phyloP scores from a whole-genome alignment of 257 asterid species.

The Solanum microdontum region DNA sequence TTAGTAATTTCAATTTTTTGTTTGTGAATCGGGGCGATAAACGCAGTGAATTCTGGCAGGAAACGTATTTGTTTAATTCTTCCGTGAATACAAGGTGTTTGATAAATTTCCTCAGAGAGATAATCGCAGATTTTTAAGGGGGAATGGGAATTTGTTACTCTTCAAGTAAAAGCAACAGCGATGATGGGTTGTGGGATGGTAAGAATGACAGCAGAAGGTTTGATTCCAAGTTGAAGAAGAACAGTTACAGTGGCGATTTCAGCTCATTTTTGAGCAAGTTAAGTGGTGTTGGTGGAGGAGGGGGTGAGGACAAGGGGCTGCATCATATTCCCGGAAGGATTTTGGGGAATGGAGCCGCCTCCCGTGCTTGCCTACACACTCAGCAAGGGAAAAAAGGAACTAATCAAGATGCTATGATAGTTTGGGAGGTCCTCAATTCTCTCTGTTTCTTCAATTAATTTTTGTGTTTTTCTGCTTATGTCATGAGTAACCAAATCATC shows the following conservation, averaged over 20 bases:
- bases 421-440: conserved; percentile 76
- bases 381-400: conserved; percentile 98
- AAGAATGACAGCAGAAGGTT: conserved; percentile 16
- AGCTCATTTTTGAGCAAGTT: conserved; percentile 52
- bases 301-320: conserved; percentile 73
- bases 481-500: background rate
- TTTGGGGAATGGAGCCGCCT: conserved; percentile 55
- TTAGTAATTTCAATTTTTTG: background rate
- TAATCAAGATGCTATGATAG: conserved; percentile 93
- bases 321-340: conserved; percentile 77
- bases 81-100: background rate
- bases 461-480: background rate
- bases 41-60: background rate
- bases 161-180: conserved; percentile 28
- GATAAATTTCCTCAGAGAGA: background rate
- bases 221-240: conserved; percentile 44
- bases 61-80: background rate
- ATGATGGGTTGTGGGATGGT: conserved; percentile 21
- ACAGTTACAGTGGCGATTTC: conserved; percentile 44
- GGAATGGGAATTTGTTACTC: conserved; percentile 93
- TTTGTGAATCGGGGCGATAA: no score
- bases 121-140: background rate
- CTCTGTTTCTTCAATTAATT: background rate
- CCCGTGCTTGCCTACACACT: conserved; percentile 60
- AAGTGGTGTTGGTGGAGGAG: conserved; percentile 57